A percentile compares a stretch with the other conserved stretches of the same genome.
Evolutionary conservation across 1,284 basidiomycete species (phyloP).

Genomic region (Fomitiporia mediterranea): DNA sequence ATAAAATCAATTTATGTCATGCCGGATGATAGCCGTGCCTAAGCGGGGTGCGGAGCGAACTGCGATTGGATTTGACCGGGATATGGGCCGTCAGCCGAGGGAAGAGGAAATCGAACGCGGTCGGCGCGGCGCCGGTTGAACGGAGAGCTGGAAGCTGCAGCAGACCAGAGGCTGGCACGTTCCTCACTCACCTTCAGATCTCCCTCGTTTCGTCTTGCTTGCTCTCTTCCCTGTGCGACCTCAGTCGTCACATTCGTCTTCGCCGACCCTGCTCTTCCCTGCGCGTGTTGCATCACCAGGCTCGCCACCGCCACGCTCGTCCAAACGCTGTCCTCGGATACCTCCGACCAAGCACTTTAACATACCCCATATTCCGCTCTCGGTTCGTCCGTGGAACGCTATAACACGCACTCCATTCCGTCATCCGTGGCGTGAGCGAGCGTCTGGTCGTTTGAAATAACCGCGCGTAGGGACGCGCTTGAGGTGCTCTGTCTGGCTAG

Average conservation of each 20-base stretch:
- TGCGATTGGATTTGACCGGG: neutral
- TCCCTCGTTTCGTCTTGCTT: neutral
- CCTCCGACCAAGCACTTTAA: neutral
- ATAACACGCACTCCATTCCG: neutral
- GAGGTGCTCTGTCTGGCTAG: neutral
- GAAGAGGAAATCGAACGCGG: neutral
- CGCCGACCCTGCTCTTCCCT: neutral
- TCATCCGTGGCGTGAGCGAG: neutral
- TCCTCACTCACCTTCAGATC: neutral
- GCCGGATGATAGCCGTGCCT: too few relatives aligned
- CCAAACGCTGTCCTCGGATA: neutral
- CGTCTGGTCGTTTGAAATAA: neutral
- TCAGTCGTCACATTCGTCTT: neutral
- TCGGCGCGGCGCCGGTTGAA: neutral
- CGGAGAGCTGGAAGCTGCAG: neutral
- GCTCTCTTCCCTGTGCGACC: neutral
- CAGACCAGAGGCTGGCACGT: neutral
- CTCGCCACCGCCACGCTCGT: neutral
- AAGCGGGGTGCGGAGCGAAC: neutral
- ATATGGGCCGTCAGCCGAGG: neutral
- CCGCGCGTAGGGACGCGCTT: too few relatives aligned
- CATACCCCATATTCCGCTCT: neutral
- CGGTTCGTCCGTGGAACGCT: neutral
- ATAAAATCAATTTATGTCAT: too few relatives aligned
- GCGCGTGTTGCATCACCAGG: neutral